Evolutionary conservation across 2,329 filamentous ascomycete species (phyloP).

Genomic region (Diaporthe sp.): DNA sequence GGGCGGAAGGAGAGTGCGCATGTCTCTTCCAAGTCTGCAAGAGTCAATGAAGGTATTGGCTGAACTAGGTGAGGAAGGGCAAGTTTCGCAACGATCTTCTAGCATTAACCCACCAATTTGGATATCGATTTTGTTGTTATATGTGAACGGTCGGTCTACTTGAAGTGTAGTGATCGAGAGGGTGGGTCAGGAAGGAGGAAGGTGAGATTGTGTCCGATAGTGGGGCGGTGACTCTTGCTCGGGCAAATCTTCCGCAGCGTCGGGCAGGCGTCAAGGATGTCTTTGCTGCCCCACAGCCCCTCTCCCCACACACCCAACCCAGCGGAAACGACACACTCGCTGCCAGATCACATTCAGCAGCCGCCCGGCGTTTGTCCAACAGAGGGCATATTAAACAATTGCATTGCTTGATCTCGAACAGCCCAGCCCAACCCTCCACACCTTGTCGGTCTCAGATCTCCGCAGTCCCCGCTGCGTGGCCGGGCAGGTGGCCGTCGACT

Average conservation of each 20-base stretch:
- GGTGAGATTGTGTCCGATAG: not conserved
- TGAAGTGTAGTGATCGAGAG: not conserved
- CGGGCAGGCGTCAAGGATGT: not conserved
- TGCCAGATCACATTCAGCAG: constrained; percentile 24
- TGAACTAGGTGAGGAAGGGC: not conserved
- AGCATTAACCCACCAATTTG: too few species aligned
- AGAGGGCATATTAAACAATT: constrained; percentile 3
- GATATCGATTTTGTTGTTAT: too few species aligned
- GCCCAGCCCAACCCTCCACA: constrained; percentile 16
- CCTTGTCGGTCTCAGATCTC: constrained; percentile 16
- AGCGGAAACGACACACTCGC: constrained; percentile 14
- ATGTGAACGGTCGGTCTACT: not conserved
- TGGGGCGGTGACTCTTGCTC: not conserved
- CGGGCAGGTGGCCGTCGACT: not conserved
- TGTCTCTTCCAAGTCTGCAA: not conserved
- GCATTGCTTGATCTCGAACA: constrained; percentile 31
- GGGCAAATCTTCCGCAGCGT: not conserved
- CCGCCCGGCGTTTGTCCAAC: constrained; percentile 29
- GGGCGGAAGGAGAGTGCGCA: not conserved
- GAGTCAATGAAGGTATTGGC: not conserved
- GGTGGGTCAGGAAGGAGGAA: not conserved
- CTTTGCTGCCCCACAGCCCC: not conserved
- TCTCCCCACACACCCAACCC: not conserved
- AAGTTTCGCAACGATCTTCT: not conserved
- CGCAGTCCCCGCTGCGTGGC: not conserved